Base-by-base conservation (phyloP, 2,329 filamentous ascomycete species). In the Knoxdaviesia capensis region DNA sequence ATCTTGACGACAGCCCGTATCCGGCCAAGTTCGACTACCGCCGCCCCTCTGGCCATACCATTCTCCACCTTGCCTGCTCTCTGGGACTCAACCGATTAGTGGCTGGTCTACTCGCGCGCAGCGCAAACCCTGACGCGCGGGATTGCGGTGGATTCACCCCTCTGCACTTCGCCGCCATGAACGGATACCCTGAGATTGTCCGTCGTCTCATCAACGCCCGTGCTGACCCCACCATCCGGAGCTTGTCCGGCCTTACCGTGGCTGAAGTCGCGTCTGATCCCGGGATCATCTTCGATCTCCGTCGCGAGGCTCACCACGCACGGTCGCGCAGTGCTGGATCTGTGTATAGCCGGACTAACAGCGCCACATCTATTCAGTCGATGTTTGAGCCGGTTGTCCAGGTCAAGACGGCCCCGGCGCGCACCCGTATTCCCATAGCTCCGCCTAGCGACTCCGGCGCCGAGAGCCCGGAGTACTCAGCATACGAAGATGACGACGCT, bases 101-200 rank as follows among this genome's bases (percentile, higher is more conserved):
- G 40, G 80, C 80, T 8, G 82, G 77, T 31, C 66, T 92, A 30
- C 63, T 92, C 20, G 80, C 77, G 7, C 71, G 82, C 48, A 81
- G 83, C n/a, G 83, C 82, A 20, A 79, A 80, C 52, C 74, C 79
- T 1, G 77, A 88, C 51, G 63, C 76, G 34, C 71, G 75, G 43
- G 85, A 93, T 54, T 79, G 76, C 47, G 79, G 80, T 40, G 84
- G 84, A 28, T 88, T 84, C 57, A 85, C 82, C 5, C 76, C 85
- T 9, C 69, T 92, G 61, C 83, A 92, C 56, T 71, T 88, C 53
- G 84, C 85, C 20, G 77, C 80, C 30, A 69, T 92, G 52, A 78
- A 81, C 56, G 74, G 78, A 47, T 77, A 86, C 52, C 63, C 73
- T 7, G 77, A 85, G 53, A 84, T 90, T 49, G 77, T 88, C 9